A percentile compares a stretch with the other conserved stretches of the same genome.
phyloP scores from a whole-genome alignment of 805 yeast species.

The Metschnikowia proteae region DNA sequence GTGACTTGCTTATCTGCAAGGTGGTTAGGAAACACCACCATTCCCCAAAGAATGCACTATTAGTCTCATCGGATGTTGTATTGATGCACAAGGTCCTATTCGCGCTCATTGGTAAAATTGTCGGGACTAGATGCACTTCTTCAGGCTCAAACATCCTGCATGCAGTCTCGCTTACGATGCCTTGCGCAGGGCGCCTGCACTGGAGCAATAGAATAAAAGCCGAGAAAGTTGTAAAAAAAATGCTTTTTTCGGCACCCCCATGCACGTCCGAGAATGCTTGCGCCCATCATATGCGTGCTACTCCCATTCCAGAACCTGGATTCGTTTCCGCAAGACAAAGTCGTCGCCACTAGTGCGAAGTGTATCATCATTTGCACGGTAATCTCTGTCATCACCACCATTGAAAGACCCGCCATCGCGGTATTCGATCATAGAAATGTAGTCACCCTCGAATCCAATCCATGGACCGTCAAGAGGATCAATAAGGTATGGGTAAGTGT shows the following conservation, averaged over 20 bases:
- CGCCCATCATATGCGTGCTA: constrained; percentile 2
- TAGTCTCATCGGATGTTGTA: neutral
- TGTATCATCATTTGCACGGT: neutral
- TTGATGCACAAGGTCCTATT: constrained; percentile 1
- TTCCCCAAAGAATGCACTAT: neutral
- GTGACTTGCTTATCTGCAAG: neutral
- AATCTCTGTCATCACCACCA: neutral
- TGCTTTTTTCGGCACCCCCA: neutral
- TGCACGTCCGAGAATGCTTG: neutral
- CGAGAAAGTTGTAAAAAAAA: neutral
- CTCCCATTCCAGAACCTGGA: constrained; percentile 19
- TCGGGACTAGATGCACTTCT: neutral
- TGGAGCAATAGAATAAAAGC: neutral
- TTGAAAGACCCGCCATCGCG: constrained; percentile 17
- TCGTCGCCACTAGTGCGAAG: constrained; percentile 2
- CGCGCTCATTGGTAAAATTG: neutral
- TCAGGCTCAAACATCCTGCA: neutral
- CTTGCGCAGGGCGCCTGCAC: constrained; percentile 2
- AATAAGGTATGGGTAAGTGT: constrained; percentile 45
- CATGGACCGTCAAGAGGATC: constrained; percentile 54
- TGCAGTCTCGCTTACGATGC: constrained; percentile 2
- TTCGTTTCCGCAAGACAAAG: constrained; percentile 15
- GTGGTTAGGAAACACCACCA: neutral
- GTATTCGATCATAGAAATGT: constrained; percentile 39
- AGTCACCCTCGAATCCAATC: constrained; percentile 54